phyloP scores from a whole-genome alignment of 2,329 filamentous ascomycete species.

The Trichoderma sp. region DNA sequence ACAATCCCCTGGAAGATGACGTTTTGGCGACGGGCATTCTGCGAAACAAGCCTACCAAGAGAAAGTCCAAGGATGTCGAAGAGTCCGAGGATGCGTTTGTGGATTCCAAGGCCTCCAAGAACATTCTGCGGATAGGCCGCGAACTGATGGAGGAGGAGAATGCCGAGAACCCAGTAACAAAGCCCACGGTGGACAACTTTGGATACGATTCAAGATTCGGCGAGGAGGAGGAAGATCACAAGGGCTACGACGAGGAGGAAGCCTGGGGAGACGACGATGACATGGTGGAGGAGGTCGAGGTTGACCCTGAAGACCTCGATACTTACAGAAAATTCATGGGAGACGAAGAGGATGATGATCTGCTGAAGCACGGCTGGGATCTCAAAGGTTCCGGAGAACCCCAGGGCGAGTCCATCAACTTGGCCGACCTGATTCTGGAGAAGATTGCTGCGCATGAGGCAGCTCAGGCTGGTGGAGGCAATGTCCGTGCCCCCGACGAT shows the following conservation, averaged over 20 bases:
- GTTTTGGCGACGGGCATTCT: slow-evolving; percentile 68
- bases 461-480: slow-evolving; percentile 45
- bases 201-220: slow-evolving; percentile 75
- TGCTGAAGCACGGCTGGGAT: slow-evolving; percentile 65
- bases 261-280: slow-evolving; percentile 81
- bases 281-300: slow-evolving; percentile 68
- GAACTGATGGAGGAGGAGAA: slow-evolving; percentile 81
- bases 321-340: slow-evolving; percentile 90
- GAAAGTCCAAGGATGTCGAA: slow-evolving; percentile 60
- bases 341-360: slow-evolving; percentile 67
- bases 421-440: slow-evolving; percentile 88
- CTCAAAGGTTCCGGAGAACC: slow-evolving; percentile 45
- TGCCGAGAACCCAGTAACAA: slow-evolving; percentile 42
- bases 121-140: slow-evolving; percentile 85
- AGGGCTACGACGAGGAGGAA: slow-evolving; percentile 52
- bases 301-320: slow-evolving; percentile 85
- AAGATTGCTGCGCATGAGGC: slow-evolving; percentile 93
- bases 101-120: slow-evolving; percentile 82
- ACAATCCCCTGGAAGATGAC: slow-evolving; percentile 91
- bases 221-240: slow-evolving; percentile 48
- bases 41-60: slow-evolving; percentile 72
- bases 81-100: slow-evolving; percentile 70
- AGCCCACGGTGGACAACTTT: slow-evolving; percentile 56
- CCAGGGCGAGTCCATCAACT: slow-evolving; percentile 63
- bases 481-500: slow-evolving; percentile 64